Conservation (phyloP, 106 monocot species). For the Allium cepa region DNA sequence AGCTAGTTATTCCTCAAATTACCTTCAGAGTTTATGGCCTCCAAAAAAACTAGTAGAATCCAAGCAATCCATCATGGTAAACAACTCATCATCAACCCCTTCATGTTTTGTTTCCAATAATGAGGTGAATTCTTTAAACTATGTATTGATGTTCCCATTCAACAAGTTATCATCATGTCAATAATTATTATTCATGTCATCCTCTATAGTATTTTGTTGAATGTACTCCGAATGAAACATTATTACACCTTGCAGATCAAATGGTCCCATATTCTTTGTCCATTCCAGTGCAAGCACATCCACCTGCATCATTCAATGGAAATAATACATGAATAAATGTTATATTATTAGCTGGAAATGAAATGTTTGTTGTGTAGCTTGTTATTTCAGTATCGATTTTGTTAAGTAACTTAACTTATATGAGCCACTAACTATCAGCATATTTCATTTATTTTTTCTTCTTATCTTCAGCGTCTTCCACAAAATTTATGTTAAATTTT, state of each 20-base stretch:
- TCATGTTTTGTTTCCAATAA: conserved; percentile 9
- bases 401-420: too few relatives aligned
- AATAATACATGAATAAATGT: neutral
- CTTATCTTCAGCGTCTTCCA: too few relatives aligned
- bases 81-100: neutral
- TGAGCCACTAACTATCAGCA: too few relatives aligned
- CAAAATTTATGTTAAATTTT: too few relatives aligned
- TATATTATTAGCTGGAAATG: too few relatives aligned
- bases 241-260: conserved; percentile 28
- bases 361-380: too few relatives aligned
- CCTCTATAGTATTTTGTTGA: conserved; percentile 8
- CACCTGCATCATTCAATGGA: conserved; percentile 25
- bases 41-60: conserved; percentile 37
- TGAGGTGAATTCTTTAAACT: conserved; percentile 21
- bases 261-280: conserved; percentile 50
- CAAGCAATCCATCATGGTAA: neutral
- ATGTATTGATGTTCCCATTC: conserved; percentile 8
- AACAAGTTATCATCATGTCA: conserved; percentile 26
- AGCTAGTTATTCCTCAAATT: conserved; percentile 28
- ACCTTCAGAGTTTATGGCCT: conserved; percentile 67
- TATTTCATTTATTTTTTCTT: too few relatives aligned
- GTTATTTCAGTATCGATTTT: too few relatives aligned
- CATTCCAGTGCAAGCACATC: conserved; percentile 64
- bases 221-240: conserved; percentile 10
- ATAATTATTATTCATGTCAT: conserved; percentile 12